phyloP scores from a whole-genome alignment of 2,329 filamentous ascomycete genomes.

The Cladophialophora yegresii region DNA sequence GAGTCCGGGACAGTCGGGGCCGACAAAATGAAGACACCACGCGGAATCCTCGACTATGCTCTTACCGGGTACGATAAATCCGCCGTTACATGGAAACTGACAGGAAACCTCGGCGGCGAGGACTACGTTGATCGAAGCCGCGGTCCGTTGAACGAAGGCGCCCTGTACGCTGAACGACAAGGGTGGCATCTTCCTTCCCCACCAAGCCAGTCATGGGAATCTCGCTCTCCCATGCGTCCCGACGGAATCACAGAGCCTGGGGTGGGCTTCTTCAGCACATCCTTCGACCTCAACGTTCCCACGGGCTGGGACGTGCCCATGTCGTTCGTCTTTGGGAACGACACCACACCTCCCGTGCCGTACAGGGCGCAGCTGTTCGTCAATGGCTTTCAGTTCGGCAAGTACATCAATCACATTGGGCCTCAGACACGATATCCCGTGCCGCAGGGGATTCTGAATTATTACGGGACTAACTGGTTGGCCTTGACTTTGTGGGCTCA shows the following conservation, averaged over 20 bases:
- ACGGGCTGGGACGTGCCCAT: conserved; percentile 57
- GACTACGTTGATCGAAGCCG: conserved; percentile 55
- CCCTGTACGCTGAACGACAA: conserved; percentile 57
- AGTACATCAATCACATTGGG: conserved; percentile 69
- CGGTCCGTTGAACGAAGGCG: conserved; percentile 61
- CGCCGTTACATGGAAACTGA: conserved; percentile 57
- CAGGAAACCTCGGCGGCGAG: conserved; percentile 60
- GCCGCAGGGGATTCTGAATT: conserved; percentile 71
- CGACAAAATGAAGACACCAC: conserved; percentile 64
- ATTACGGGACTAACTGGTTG: conserved; percentile 69
- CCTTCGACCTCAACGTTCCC: conserved; percentile 55
- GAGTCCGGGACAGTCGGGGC: conserved; percentile 63
- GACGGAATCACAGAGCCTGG: conserved; percentile 50
- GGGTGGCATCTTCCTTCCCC: conserved; percentile 56
- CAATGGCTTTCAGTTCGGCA: conserved; percentile 74
- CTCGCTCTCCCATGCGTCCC: conserved; percentile 42
- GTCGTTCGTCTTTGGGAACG: conserved; percentile 51
- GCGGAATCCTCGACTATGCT: conserved; percentile 55
- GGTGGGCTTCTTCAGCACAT: conserved; percentile 56
- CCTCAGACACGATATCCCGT: conserved; percentile 73
- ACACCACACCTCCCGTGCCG: conserved; percentile 31
- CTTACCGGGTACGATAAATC: conserved; percentile 45
- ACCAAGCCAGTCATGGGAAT: conserved; percentile 39
- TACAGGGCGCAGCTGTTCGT: conserved; percentile 69
- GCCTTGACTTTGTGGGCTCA: conserved; percentile 65